Evolutionary conservation across 2,329 filamentous ascomycete genomes (phyloP).

Genomic region (Mariannaea sp.): DNA sequence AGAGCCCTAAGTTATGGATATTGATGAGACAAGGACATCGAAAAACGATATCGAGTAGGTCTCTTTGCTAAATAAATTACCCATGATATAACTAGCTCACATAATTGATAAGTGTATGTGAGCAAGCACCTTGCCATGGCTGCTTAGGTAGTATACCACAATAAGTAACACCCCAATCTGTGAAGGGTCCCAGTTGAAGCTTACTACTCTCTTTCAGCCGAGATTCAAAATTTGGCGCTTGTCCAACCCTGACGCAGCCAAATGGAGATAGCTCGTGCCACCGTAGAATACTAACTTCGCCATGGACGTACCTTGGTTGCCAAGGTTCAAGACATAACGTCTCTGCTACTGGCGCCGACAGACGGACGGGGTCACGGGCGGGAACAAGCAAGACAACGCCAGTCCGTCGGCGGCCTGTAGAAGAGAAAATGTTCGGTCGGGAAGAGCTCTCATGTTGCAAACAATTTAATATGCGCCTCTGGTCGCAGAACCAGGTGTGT

Average conservation of each 20-base stretch:
- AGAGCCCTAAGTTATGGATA: too few relatives aligned
- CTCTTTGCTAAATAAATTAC: too few relatives aligned
- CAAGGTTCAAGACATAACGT: not conserved
- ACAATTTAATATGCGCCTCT: not conserved
- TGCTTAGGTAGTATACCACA: too few relatives aligned
- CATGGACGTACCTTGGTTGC: too few relatives aligned
- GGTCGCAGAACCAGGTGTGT: not conserved
- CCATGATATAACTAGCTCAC: too few relatives aligned
- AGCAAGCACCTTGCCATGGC: too few relatives aligned
- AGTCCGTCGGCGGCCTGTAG: not conserved
- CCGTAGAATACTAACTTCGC: not conserved
- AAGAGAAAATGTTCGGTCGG: not conserved
- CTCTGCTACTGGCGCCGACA: constrained; percentile 1
- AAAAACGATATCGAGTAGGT: too few relatives aligned
- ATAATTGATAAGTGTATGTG: too few relatives aligned
- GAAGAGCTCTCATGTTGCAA: not conserved
- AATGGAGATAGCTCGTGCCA: not conserved
- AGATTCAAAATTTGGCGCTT: constrained; percentile 5
- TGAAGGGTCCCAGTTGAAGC: not conserved
- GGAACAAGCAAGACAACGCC: not conserved
- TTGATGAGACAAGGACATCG: too few relatives aligned
- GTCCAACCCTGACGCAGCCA: constrained; percentile 1
- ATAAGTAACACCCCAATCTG: constrained; percentile 4
- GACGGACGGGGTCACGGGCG: not conserved
- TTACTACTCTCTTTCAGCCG: constrained; percentile 11